Conservation (phyloP, 176 grass and related monocot species). For the Rhynchospora pubera region DNA sequence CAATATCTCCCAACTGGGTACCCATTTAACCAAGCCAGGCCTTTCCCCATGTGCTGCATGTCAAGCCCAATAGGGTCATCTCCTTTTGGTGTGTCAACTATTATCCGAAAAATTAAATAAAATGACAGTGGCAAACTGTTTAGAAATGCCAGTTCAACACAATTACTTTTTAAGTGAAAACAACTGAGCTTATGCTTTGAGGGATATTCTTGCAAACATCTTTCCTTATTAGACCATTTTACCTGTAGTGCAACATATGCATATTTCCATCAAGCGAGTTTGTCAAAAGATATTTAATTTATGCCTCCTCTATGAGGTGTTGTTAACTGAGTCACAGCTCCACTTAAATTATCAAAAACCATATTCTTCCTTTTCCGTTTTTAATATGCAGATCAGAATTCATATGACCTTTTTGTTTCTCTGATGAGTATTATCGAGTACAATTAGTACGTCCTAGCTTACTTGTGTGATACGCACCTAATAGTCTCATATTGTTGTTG, state of each 20-base stretch:
- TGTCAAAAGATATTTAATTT: not conserved
- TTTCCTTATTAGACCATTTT: not conserved
- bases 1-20: conserved; percentile 86
- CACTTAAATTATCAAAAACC: not conserved
- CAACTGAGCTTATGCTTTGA: not conserved
- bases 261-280: conserved; percentile 14
- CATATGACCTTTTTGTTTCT: not conserved
- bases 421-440: not conserved
- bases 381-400: not conserved
- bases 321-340: not conserved
- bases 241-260: not conserved
- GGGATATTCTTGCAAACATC: not conserved
- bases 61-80: conserved; percentile 78
- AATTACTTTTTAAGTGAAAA: not conserved
- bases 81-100: conserved; percentile 66
- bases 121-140: not conserved
- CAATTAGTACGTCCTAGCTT: not conserved
- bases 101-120: conserved; percentile 34
- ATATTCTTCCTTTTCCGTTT: not conserved
- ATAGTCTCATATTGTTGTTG: not conserved
- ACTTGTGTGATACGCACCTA: not conserved
- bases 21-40: conserved; percentile 89
- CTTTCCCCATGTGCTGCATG: conserved; percentile 94
- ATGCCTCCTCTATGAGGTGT: not conserved
- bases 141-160: not conserved